A percentile compares a stretch with the other conserved stretches of the same genome.
phyloP scores from a whole-genome alignment of 2,329 filamentous ascomycete genomes.

The Diaporthe sp. region DNA sequence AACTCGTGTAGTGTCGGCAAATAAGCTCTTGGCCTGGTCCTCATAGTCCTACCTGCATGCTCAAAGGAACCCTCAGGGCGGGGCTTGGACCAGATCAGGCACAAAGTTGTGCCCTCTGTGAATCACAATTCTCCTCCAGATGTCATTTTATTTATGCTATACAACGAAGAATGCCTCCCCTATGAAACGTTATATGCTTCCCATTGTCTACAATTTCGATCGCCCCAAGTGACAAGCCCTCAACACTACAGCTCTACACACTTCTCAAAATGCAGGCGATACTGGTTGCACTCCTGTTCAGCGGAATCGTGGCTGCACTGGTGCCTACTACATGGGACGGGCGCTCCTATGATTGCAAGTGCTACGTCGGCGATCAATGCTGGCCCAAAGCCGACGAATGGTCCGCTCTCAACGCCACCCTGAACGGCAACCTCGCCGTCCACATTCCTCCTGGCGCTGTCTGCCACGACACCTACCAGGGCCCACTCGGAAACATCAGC shows the following conservation, averaged over 20 bases:
- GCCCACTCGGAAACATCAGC: slow-evolving; percentile 52
- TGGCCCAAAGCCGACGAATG: slow-evolving; percentile 49
- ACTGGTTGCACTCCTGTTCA: not conserved
- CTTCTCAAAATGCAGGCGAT: not conserved
- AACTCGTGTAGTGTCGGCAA: not conserved
- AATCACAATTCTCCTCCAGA: not conserved
- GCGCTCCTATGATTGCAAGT: slow-evolving; percentile 50
- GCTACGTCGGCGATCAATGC: slow-evolving; percentile 49
- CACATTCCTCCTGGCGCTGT: slow-evolving; percentile 49
- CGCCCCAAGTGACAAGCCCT: not conserved
- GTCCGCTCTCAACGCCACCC: slow-evolving; percentile 51
- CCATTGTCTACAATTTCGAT: not conserved
- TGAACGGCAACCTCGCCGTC: slow-evolving; percentile 52
- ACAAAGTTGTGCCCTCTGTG: not conserved
- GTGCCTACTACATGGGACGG: slow-evolving; percentile 45
- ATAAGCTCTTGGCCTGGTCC: not conserved
- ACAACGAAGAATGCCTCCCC: not conserved
- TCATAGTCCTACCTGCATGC: not conserved
- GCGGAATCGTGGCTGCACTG: not conserved
- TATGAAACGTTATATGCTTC: accelerated
- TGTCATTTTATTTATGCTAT: too few species aligned
- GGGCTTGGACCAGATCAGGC: not conserved
- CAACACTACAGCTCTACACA: too few species aligned
- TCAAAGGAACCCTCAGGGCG: not conserved
- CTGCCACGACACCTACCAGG: slow-evolving; percentile 55